Conservation (phyloP, 345 rosid species). For the Erysimum cheiranthoides region DNA sequence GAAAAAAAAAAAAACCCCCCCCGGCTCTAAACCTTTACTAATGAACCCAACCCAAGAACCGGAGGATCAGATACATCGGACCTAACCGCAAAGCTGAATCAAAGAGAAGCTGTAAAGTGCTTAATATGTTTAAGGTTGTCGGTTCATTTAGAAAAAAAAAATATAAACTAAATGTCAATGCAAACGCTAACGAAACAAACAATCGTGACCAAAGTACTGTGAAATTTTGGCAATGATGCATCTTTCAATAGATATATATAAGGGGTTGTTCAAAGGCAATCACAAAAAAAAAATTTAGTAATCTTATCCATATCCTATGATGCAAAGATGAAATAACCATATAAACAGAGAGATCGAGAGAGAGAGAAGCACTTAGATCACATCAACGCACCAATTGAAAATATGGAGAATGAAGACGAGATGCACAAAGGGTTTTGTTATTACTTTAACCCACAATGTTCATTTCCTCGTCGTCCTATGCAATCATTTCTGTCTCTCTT, state of each 20-base stretch:
- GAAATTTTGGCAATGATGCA: not conserved
- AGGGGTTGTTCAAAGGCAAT: not conserved
- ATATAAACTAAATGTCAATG: not conserved
- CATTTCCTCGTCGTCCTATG: constrained; percentile 13
- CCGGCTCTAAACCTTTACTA: not conserved
- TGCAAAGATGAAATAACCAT: constrained; percentile 2
- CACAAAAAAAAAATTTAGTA: constrained; percentile 1
- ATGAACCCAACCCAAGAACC: not conserved
- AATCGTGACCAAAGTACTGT: not conserved
- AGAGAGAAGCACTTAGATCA: constrained; percentile 8
- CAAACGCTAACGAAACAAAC: not conserved
- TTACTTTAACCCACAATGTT: constrained; percentile 14
- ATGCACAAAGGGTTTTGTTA: constrained; percentile 22
- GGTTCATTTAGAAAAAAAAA: not conserved
- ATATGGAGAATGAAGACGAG: constrained; percentile 25
- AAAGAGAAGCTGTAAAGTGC: not conserved
- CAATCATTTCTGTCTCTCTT: constrained; percentile 25
- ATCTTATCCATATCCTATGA: constrained; percentile 16
- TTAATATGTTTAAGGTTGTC: not conserved
- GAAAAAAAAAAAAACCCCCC: too few species aligned
- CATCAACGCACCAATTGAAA: constrained; percentile 25
- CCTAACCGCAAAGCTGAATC: not conserved
- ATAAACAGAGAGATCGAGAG: not conserved
- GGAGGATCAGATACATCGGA: not conserved
- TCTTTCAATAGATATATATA: not conserved